Base-by-base conservation (phyloP, 2,329 filamentous ascomycete species). In the Arthrobotrys sphaeroides region DNA sequence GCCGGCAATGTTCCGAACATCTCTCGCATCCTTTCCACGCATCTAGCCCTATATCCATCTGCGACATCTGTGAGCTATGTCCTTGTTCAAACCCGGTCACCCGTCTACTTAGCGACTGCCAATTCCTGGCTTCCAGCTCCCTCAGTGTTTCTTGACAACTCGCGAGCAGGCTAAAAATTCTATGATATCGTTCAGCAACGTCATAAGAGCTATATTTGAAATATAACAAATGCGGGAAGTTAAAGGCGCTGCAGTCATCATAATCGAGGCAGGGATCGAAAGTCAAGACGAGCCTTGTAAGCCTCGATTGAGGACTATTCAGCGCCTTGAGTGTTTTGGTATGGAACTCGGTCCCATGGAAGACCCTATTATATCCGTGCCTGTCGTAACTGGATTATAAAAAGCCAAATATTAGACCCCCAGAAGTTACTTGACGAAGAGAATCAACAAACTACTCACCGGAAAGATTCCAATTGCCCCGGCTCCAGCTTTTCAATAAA, bases 101-200 rank as follows among this genome's bases (percentile, higher is more conserved):
- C 3, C 16, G 20, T 9, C 26, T 18, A 5, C 4, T 13, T 6
- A 16, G 18, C n/a, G 24, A n/a, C 16, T 36, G 18, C n/a, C 12
- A 33, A 13, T 62, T 62, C 31, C 7, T 2, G 22, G n/a, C 5
- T 24, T 40, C 1, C 2, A 69, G 13, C 10, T 42, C 53, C 12
- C 43, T 22, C 22, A 69, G 38, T 4, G 24, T 69, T 5, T 47
- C 22, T 31, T 69, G 66, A 16, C 66, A 69, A n/a, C 55, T 53
- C 3, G 47, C 22, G 1, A 69, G 22, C 4, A 69, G 28, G 16
- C 53, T 53, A 20, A 69, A 69, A 7, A 69, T 18, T 3, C 5
- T 12, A 16, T 69, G 66, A 31, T 61, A 61, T 10, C 43, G 13
- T 2, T n/a, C 10, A 2, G 22, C 7, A 16, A 38, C 33, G 22